Conservation (phyloP, 768 basidiomycete genomes). For the Leucogyrophana mollusca region DNA sequence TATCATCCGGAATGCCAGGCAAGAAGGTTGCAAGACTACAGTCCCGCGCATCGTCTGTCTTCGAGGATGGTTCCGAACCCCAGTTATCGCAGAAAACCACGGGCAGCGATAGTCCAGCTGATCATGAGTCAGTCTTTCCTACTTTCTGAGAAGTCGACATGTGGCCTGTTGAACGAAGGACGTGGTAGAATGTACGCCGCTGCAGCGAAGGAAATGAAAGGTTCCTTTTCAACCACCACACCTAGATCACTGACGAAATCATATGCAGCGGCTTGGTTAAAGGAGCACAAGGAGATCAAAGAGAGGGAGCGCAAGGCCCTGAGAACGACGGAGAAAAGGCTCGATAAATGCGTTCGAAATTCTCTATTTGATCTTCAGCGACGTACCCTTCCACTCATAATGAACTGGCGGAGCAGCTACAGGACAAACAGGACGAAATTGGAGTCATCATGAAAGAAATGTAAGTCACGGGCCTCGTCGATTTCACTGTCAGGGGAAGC, state of each 20-base stretch:
- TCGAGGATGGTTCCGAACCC: constrained; percentile 15
- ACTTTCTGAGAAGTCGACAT: no score
- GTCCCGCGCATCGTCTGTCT: constrained; percentile 8
- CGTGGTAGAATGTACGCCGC: constrained; percentile 23
- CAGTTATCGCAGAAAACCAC: constrained; percentile 16
- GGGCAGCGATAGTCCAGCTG: constrained; percentile 24
- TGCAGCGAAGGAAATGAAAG: constrained; percentile 30
- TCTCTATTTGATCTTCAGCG: neutral
- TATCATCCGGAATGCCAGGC: constrained; percentile 1
- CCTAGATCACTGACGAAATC: neutral
- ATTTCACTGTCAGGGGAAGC: neutral
- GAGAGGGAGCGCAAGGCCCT: constrained; percentile 23
- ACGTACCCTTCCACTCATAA: neutral
- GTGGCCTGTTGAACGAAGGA: neutral
- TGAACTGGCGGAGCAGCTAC: constrained; percentile 12
- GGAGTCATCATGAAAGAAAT: constrained; percentile 18
- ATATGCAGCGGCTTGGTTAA: constrained; percentile 30
- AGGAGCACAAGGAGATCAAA: constrained; percentile 29
- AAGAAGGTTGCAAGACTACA: neutral
- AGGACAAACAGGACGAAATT: constrained; percentile 17
- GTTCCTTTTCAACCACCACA: constrained; percentile 6
- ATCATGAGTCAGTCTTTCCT: constrained; percentile 20
- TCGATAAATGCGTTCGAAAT: constrained; percentile 22
- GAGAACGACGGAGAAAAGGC: constrained; percentile 18
- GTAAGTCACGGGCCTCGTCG: constrained; percentile 18